A percentile compares a stretch with the other conserved stretches of the same genome.
These are phyloP conservation scores for Monosporascus sp. DNA, from an alignment of 2,329 filamentous ascomycete genomes.

Conservation along the genomic window DNA sequence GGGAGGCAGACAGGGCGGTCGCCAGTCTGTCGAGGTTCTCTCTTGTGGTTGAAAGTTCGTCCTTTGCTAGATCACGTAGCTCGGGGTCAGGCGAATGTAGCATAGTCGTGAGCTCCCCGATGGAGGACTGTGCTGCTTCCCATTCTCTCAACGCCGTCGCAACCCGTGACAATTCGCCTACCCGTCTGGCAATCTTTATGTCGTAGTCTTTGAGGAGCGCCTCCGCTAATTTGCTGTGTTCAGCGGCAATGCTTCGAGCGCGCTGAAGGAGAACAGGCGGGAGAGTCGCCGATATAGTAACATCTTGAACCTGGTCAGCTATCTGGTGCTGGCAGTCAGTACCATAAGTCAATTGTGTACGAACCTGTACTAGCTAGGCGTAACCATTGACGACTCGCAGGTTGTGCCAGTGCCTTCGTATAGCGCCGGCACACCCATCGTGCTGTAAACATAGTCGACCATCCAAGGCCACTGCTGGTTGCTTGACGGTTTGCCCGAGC, in stretches of 20 bases:
- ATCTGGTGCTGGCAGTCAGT: no score
- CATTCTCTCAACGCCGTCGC: slow-evolving; percentile 53
- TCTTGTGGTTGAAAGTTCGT: slow-evolving; percentile 69
- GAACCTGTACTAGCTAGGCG: slow-evolving; percentile 42
- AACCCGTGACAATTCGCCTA: slow-evolving; percentile 56
- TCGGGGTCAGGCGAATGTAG: slow-evolving; percentile 56
- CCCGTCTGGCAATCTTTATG: slow-evolving; percentile 50
- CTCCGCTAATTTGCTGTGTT: slow-evolving; percentile 50
- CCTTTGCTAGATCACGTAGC: slow-evolving; percentile 70
- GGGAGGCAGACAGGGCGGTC: slow-evolving; percentile 63
- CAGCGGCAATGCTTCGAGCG: slow-evolving; percentile 51
- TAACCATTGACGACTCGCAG: slow-evolving; percentile 24
- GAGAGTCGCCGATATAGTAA: slow-evolving; percentile 28
- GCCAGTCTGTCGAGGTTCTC: slow-evolving; percentile 58
- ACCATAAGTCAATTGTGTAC: neutral
- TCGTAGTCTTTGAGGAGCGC: slow-evolving; percentile 52
- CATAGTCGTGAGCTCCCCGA: slow-evolving; percentile 49
- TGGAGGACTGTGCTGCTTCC: slow-evolving; percentile 48
- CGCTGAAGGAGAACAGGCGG: slow-evolving; percentile 54
- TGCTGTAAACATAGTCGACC: slow-evolving; percentile 28
- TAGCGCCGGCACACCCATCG: slow-evolving; percentile 51
- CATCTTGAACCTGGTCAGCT: slow-evolving; percentile 11
- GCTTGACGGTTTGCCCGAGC: no score
- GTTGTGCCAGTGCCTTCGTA: slow-evolving; percentile 31
- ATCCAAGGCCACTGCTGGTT: neutral